Evolutionary conservation across 2,329 filamentous ascomycete genomes (phyloP).

Genomic region (Aspergillus versicolor): DNA sequence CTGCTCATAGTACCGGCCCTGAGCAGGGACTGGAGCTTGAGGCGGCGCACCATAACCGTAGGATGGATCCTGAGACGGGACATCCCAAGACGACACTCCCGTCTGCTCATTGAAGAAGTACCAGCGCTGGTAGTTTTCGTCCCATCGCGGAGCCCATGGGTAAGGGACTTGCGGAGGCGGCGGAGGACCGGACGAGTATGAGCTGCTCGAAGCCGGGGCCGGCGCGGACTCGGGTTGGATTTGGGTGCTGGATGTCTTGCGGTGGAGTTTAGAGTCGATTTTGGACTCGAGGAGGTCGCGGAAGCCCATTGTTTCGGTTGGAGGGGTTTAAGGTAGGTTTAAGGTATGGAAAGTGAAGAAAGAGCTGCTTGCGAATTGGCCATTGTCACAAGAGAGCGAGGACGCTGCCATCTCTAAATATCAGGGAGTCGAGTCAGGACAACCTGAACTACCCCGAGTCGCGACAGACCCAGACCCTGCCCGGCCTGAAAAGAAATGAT

Average conservation of each 20-base stretch:
- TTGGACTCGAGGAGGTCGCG: slow-evolving; percentile 29
- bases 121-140: slow-evolving; percentile 41
- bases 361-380: too few species aligned
- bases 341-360: too few species aligned
- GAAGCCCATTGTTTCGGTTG: slow-evolving; percentile 23
- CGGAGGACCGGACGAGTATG: slow-evolving; percentile 5
- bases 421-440: too few species aligned
- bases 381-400: too few species aligned
- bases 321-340: too few species aligned
- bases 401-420: too few species aligned
- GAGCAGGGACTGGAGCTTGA: not conserved
- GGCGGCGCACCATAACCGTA: slow-evolving; percentile 16
- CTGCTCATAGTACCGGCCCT: slow-evolving; percentile 14
- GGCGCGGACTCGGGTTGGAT: slow-evolving; percentile 8
- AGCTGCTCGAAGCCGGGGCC: not conserved
- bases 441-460: too few species aligned
- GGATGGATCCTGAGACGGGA: slow-evolving; percentile 26
- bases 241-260: not conserved
- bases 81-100: slow-evolving; percentile 43
- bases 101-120: slow-evolving; percentile 49
- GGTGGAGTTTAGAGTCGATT: slow-evolving; percentile 18
- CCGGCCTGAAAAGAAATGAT: too few species aligned
- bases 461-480: too few species aligned
- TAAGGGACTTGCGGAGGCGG: slow-evolving; percentile 26
- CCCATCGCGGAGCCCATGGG: slow-evolving; percentile 49